A percentile compares a stretch with the other conserved stretches of the same genome.
phyloP scores from a whole-genome alignment of 768 basidiomycete genomes.

The Trametes elegans region DNA sequence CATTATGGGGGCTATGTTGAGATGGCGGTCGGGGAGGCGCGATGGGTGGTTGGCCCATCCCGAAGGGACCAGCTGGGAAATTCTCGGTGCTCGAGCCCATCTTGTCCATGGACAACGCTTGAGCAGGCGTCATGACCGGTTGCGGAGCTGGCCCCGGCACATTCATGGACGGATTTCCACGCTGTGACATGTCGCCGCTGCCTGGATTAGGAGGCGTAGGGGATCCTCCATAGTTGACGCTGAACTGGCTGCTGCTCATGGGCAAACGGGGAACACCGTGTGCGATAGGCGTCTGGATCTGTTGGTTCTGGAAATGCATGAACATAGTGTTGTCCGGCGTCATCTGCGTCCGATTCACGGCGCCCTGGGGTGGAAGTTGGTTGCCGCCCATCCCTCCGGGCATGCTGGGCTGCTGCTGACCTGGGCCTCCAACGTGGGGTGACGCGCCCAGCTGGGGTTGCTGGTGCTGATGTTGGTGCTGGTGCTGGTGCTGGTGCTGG shows the following conservation, averaged over 20 bases:
- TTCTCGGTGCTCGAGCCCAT: conserved; percentile 33
- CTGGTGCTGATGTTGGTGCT: conserved; percentile 37
- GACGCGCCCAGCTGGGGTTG: too few species aligned
- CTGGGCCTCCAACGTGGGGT: too few species aligned
- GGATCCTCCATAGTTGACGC: conserved; percentile 34
- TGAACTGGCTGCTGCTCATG: conserved; percentile 33
- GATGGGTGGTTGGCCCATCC: conserved; percentile 6
- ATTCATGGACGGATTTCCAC: conserved; percentile 30
- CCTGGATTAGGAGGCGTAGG: conserved; percentile 49
- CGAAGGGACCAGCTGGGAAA: conserved; percentile 5
- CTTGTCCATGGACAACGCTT: conserved; percentile 59
- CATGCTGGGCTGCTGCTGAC: conserved; percentile 34
- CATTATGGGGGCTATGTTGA: conserved; percentile 28
- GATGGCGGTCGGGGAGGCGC: conserved; percentile 16
- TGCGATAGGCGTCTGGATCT: conserved; percentile 33
- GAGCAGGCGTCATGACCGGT: conserved; percentile 60
- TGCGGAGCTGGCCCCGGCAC: conserved; percentile 41
- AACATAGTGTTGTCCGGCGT: conserved; percentile 48
- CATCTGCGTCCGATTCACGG: conserved; percentile 43
- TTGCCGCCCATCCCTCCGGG: conserved; percentile 14
- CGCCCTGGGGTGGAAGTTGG: conserved; percentile 32
- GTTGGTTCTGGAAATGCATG: conserved; percentile 40
- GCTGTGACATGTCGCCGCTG: conserved; percentile 43
- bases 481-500: conserved; percentile 35
- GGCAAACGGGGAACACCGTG: conserved; percentile 25